Conservation (phyloP, 2,329 filamentous ascomycete species). For the Capronia coronata region DNA sequence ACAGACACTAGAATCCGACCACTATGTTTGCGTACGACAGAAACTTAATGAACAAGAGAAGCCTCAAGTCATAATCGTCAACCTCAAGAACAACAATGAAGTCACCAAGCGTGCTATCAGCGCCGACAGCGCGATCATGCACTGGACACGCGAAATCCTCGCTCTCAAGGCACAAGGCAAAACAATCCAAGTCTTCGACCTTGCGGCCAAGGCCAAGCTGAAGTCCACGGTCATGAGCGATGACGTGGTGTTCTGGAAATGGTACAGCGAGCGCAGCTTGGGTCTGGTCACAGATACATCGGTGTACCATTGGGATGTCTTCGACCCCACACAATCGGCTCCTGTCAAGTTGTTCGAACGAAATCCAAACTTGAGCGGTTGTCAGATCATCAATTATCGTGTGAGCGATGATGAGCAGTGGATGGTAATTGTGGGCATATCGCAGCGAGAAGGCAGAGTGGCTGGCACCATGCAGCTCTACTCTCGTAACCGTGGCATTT, state of each 20-base stretch:
- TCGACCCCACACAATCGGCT: conserved; percentile 69
- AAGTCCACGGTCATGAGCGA: conserved; percentile 96
- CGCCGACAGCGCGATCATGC: conserved; percentile 99
- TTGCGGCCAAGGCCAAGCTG: conserved; percentile 86
- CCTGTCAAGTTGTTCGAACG: conserved; percentile 92
- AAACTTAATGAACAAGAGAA: conserved; percentile 77
- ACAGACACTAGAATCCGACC: conserved; percentile 95
- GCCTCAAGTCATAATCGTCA: conserved; percentile 92
- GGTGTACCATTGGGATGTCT: conserved; percentile 97
- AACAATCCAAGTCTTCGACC: conserved; percentile 96
- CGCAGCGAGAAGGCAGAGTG: conserved; percentile 84
- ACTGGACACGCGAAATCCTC: conserved; percentile 93
- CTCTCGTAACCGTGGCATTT: conserved; percentile 91
- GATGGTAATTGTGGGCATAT: conserved; percentile 97
- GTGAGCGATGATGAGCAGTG: conserved; percentile 93
- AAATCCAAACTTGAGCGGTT: conserved; percentile 78
- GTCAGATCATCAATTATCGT: conserved; percentile 99
- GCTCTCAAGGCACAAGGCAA: conserved; percentile 89
- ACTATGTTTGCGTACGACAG: conserved; percentile 93
- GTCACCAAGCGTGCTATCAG: conserved; percentile 93
- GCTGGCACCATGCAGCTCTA: conserved; percentile 96
- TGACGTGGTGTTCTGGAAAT: conserved; percentile 98
- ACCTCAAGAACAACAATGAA: conserved; percentile 96
- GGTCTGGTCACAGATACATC: conserved; percentile 85
- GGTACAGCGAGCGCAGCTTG: conserved; percentile 83